These are phyloP conservation scores for Tolypocladium amazonense DNA, from an alignment of 2,329 filamentous ascomycete species.

Conservation along the genomic window DNA sequence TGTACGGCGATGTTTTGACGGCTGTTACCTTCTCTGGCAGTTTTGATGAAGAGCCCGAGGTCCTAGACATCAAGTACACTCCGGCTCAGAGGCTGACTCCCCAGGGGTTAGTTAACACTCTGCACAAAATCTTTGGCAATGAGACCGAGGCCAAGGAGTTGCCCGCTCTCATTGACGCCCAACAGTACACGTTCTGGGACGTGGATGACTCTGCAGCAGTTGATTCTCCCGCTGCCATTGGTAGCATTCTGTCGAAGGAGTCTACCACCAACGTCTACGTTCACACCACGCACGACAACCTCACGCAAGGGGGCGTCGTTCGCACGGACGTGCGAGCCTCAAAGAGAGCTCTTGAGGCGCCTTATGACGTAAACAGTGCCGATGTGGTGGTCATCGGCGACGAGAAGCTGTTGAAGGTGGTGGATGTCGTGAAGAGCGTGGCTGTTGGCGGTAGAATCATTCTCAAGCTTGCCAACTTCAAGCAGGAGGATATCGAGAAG, in stretches of 20 bases:
- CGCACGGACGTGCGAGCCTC: conserved; percentile 80
- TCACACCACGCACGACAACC: conserved; percentile 55
- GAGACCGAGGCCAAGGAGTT: conserved; percentile 38
- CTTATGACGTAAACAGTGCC: conserved; percentile 70
- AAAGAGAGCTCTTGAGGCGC: conserved; percentile 71
- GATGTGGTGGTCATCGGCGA: conserved; percentile 72
- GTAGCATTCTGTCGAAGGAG: conserved; percentile 58
- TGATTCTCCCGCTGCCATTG: conserved; percentile 51
- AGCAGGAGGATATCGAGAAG: conserved; percentile 85
- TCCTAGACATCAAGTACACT: conserved; percentile 84
- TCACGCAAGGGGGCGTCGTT: conserved; percentile 63
- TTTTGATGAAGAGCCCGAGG: conserved; percentile 49
- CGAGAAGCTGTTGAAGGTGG: conserved; percentile 66
- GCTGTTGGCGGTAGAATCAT: conserved; percentile 64
- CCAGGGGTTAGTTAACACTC: conserved; percentile 37
- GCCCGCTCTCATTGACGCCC: conserved; percentile 42
- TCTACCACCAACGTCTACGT: conserved; percentile 52
- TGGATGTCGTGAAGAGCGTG: conserved; percentile 62
- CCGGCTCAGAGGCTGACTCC: conserved; percentile 50
- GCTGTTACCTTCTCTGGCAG: conserved; percentile 69
- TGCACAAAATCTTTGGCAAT: conserved; percentile 40
- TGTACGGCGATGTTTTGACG: conserved; percentile 87
- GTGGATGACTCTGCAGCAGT: conserved; percentile 61
- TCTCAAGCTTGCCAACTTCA: conserved; percentile 66
- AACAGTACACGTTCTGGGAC: conserved; percentile 94